Conservation (phyloP, 805 yeast species). For the Yarrowia hollandica region DNA sequence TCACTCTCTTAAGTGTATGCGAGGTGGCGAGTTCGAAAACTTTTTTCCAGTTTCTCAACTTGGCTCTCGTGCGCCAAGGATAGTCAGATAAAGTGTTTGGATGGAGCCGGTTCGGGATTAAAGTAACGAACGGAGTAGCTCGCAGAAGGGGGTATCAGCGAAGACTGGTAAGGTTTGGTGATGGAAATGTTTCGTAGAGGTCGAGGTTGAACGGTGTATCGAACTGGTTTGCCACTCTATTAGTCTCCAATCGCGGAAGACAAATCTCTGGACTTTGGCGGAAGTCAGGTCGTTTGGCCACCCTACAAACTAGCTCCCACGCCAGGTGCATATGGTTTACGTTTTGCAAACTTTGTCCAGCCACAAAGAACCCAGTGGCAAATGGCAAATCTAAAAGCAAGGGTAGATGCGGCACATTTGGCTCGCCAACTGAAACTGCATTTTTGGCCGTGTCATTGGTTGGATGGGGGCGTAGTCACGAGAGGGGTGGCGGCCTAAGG, state of each 20-base stretch:
- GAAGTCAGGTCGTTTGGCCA: conserved; percentile 24
- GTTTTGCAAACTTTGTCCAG: conserved; percentile 20
- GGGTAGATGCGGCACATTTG: conserved; percentile 26
- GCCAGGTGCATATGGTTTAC: conserved; percentile 18
- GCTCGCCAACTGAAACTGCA: conserved; percentile 7
- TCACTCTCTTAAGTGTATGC: conserved; percentile 26
- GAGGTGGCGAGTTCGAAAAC: conserved; percentile 27
- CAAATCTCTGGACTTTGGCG: neutral
- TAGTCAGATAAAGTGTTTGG: conserved; percentile 17
- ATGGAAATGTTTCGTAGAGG: too few species aligned
- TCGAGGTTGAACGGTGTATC: neutral
- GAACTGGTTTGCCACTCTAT: neutral
- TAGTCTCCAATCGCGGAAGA: neutral
- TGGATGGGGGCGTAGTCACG: neutral
- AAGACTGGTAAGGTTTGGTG: neutral
- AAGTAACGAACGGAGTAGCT: conserved; percentile 1
- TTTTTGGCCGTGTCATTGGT: conserved; percentile 23
- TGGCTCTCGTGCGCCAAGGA: conserved; percentile 25
- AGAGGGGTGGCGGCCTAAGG: neutral
- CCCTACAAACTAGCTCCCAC: conserved; percentile 16
- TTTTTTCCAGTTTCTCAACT: conserved; percentile 2
- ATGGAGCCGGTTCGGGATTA: conserved; percentile 16
- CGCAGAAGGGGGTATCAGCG: neutral
- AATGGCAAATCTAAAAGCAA: conserved; percentile 21
- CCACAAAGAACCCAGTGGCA: conserved; percentile 28